Base-by-base conservation (phyloP, 2,329 filamentous ascomycete species). In the Colletotrichum paranaense region DNA sequence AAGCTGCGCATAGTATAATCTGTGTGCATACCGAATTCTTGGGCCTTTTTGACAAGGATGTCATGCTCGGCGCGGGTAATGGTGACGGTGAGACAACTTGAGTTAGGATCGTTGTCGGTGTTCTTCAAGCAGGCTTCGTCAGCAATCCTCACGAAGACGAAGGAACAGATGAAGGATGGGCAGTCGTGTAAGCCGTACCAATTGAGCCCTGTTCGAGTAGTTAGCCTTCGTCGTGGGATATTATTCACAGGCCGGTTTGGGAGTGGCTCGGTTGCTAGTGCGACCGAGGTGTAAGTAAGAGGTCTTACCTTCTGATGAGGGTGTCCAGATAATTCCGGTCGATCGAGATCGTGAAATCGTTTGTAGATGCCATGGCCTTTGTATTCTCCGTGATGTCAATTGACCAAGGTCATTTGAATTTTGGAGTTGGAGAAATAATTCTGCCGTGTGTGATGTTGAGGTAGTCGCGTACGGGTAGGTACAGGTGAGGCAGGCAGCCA, bases 51-150 rank as follows among this genome's bases (percentile, higher is more conserved):
- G 76, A 91, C 85, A 73, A 95, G 84, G 62, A 80, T 81, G 62
- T 92, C 87, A 81, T 94, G 90, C 78, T 95, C 91, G 62, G 82
- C 80, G 78, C 87, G 90, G 49, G 88, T 83, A 67, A 94, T 88
- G 69, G 85, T 88, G 59, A 93, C 84, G 19, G 82, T 77, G 67
- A 83, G 80, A 62, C 81, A 55, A 62, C 49, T n/a, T 11, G 67
- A 53, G 49, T 58, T 19, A 28, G 56, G 5, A n/a, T 57, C 73
- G 77, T 76, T 65, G n/a, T 68, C 74, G 68, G 76, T 66, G 32
- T 76, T 65, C 77, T 77, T 67, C n/a, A 9, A 24, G 19, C n/a
- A 59, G 52, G 16, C 26, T 6, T 24, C 42, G 60, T 68, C 28
- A 62, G 65, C 60, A 55, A 28, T 22, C 52, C 22, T 22, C 35